Evolutionary conservation across 495 filamentous ascomycete genomes (phyloP).

Genomic region (Penicillium dipodomyicola): DNA sequence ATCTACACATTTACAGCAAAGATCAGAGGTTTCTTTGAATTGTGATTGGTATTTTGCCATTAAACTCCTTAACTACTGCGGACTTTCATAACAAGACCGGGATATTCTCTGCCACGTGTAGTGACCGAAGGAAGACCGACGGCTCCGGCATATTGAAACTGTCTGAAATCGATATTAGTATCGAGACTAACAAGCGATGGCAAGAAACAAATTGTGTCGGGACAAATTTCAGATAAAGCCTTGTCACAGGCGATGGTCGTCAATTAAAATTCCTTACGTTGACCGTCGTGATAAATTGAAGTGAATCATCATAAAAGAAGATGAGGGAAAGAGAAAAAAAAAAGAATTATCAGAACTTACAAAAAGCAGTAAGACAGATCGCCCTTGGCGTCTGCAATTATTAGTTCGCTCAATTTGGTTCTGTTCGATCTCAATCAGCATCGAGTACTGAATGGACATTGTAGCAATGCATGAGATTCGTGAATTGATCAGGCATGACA

Average conservation of each 20-base stretch:
- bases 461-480: constrained; percentile 18
- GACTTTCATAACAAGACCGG: background rate
- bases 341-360: constrained; percentile 26
- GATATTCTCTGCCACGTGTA: background rate
- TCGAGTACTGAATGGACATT: constrained; percentile 25
- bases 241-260: constrained; percentile 90
- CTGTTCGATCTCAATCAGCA: constrained; percentile 32
- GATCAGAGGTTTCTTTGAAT: background rate
- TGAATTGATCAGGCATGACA: constrained; percentile 48
- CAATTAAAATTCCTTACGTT: constrained; percentile 81
- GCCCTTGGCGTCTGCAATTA: constrained; percentile 10
- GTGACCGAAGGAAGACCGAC: background rate
- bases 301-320: constrained; percentile 70
- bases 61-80: background rate
- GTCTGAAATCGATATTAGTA: constrained; percentile 21
- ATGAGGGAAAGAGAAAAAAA: constrained; percentile 7
- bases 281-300: constrained; percentile 92
- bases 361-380: background rate
- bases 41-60: constrained; percentile 6
- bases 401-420: constrained; percentile 1
- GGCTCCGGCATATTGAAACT: constrained; percentile 12
- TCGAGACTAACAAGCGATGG: constrained; percentile 16
- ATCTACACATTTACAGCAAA: background rate
- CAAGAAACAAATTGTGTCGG: constrained; percentile 13
- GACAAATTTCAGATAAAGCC: constrained; percentile 63